phyloP scores from a whole-genome alignment of 768 basidiomycete species.

The Suillus paluster region DNA sequence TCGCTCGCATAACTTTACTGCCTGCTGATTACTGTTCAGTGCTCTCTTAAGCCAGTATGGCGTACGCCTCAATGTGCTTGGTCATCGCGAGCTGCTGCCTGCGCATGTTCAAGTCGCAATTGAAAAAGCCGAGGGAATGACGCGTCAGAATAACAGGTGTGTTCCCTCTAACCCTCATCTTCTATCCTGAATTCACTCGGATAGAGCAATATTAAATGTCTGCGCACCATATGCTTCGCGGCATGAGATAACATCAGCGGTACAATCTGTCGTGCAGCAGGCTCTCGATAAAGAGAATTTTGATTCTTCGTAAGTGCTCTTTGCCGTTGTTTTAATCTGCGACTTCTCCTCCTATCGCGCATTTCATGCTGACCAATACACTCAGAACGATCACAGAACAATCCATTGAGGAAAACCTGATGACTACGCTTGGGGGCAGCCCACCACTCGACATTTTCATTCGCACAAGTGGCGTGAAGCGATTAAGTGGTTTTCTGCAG shows the following conservation, averaged over 20 bases:
- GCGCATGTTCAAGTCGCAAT: conserved; percentile 71
- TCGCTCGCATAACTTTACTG: not conserved
- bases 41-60: conserved; percentile 54
- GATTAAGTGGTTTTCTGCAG: conserved; percentile 87
- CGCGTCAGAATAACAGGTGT: conserved; percentile 72
- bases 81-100: conserved; percentile 77
- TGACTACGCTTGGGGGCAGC: conserved; percentile 65
- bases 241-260: conserved; percentile 88
- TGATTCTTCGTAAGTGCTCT: conserved; percentile 30
- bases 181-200: conserved; percentile 3
- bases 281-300: conserved; percentile 36
- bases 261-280: conserved; percentile 43
- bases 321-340: conserved; percentile 1
- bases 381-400: conserved; percentile 3
- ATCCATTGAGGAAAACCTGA: conserved; percentile 53
- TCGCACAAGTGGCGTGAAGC: conserved; percentile 88
- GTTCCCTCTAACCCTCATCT: conserved; percentile 20
- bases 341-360: not conserved
- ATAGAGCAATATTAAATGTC: conserved; percentile 86
- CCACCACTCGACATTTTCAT: conserved; percentile 90
- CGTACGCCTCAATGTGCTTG: conserved; percentile 84
- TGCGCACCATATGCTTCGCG: conserved; percentile 92
- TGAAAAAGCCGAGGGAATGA: conserved; percentile 74
- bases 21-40: not conserved
- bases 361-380: not conserved